Conservation (phyloP, 1,284 basidiomycete species). For the Tetrapyrgos nigripes region DNA sequence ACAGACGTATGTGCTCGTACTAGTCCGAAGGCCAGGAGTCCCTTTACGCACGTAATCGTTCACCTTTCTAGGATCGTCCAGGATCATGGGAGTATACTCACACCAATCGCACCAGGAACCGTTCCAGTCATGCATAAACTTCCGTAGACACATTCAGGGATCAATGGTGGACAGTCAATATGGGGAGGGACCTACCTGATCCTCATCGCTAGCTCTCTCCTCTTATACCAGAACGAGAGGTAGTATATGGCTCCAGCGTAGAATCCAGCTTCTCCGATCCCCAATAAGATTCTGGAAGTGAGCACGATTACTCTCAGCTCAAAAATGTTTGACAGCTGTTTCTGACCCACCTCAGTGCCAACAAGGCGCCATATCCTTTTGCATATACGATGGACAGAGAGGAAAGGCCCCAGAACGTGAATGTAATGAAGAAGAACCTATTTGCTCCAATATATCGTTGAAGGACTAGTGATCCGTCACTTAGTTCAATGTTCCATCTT, state of each 20-base stretch:
- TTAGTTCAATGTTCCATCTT: background rate
- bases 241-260: conserved; percentile 66
- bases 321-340: background rate
- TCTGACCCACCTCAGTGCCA: conserved; percentile 48
- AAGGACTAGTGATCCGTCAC: conserved; percentile 43
- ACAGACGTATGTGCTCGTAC: conserved; percentile 53
- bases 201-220: conserved; percentile 58
- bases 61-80: background rate
- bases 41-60: conserved; percentile 35
- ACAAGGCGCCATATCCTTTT: conserved; percentile 54
- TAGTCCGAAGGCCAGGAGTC: conserved; percentile 58
- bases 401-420: conserved; percentile 58
- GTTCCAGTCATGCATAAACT: conserved; percentile 62
- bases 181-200: conserved; percentile 42
- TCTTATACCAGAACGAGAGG: conserved; percentile 58
- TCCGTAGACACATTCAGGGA: background rate
- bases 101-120: conserved; percentile 59
- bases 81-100: conserved; percentile 27
- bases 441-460: conserved; percentile 63
- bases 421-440: conserved; percentile 60
- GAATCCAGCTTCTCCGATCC: conserved; percentile 56
- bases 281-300: conserved; percentile 44
- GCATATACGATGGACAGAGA: conserved; percentile 61
- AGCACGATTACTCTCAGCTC: background rate
- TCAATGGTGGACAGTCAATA: background rate